phyloP scores from a whole-genome alignment of 225 moss, liverwort and hornwort species.

The Neckera pumila region DNA sequence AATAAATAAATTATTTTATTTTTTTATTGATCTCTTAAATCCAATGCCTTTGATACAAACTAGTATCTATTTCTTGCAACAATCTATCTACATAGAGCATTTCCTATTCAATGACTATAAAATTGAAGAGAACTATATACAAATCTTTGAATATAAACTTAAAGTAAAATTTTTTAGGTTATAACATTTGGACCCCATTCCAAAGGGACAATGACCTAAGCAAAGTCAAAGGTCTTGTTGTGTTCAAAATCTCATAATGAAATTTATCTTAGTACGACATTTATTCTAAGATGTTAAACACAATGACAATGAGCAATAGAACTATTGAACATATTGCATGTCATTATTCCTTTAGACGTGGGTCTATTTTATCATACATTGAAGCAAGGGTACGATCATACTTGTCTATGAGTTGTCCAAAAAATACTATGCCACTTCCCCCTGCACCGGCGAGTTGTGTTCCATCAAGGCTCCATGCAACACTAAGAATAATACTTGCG shows the following conservation, averaged over 20 bases:
- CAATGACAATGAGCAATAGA: too few relatives aligned
- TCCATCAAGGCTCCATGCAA: slow-evolving; percentile 87
- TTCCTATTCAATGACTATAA: too few relatives aligned
- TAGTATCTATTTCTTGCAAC: neutral
- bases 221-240: neutral
- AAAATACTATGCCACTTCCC: slow-evolving; percentile 36
- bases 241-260: neutral
- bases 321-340: neutral
- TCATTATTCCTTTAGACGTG: too few relatives aligned
- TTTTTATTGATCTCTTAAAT: neutral
- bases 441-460: slow-evolving; percentile 68
- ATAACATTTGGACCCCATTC: neutral
- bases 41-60: neutral
- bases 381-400: neutral
- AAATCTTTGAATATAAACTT: neutral
- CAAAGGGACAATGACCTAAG: neutral
- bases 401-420: slow-evolving; percentile 65
- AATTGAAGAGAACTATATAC: neutral
- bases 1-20: too few relatives aligned
- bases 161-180: neutral
- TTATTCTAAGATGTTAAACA: too few relatives aligned
- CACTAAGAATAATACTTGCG: slow-evolving; percentile 31
- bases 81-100: neutral
- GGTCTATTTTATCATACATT: neutral
- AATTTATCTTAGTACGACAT: too few relatives aligned